Evolutionary conservation across 768 basidiomycete species (phyloP).

Genomic region (Tylopilus sp.): DNA sequence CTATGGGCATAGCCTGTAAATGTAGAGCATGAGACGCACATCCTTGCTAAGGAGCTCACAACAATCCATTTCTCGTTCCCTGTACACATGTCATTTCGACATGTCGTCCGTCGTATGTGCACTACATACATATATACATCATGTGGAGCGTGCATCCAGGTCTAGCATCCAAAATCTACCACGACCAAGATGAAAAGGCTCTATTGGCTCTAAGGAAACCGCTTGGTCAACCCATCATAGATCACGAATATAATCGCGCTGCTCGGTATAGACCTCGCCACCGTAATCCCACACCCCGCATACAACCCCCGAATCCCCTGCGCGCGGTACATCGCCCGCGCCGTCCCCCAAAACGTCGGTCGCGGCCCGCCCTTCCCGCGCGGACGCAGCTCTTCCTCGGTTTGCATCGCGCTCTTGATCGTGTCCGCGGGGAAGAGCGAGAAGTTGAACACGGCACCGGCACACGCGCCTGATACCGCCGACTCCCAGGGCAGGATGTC

Average conservation of each 20-base stretch:
- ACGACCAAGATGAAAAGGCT: too few species aligned
- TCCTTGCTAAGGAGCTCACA: too few species aligned
- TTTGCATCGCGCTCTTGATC: conserved; percentile 93
- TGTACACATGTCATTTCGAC: too few species aligned
- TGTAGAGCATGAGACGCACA: too few species aligned
- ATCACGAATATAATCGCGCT: conserved; percentile 92
- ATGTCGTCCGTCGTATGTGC: too few species aligned
- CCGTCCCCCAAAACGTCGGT: conserved; percentile 54
- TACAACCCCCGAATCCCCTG: conserved; percentile 85
- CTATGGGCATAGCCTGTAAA: too few species aligned
- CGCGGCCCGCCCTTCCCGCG: conserved; percentile 30
- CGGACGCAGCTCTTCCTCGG: conserved; percentile 80
- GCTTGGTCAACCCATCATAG: conserved; percentile 70
- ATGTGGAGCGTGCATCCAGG: too few species aligned
- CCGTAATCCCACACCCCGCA: conserved; percentile 90
- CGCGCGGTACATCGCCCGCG: conserved; percentile 64
- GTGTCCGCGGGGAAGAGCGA: conserved; percentile 95
- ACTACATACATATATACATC: background rate
- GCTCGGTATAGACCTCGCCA: conserved; percentile 79
- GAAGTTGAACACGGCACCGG: conserved; percentile 82
- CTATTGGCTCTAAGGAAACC: conserved; percentile 39
- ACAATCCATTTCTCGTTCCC: too few species aligned
- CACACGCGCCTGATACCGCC: conserved; percentile 80
- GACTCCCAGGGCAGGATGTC: conserved; percentile 72
- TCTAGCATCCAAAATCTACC: too few species aligned